Base-by-base conservation (phyloP, 2,329 filamentous ascomycete genomes). In the Sporothrix pallida region DNA sequence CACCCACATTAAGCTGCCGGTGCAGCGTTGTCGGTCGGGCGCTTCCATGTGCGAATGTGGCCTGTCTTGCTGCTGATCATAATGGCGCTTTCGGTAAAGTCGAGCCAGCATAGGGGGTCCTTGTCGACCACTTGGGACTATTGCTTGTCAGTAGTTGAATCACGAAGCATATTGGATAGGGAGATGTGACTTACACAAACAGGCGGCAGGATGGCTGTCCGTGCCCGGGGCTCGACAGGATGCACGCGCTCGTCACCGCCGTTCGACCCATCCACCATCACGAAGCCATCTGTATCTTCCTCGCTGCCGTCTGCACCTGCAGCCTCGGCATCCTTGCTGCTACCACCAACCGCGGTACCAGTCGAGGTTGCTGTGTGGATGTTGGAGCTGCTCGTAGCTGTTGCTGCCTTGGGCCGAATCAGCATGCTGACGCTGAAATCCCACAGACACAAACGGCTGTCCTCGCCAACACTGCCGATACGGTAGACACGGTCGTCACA, bases 361-460 rank as follows among this genome's bases (percentile, higher is more conserved):
- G 67, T 42, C 10, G 63, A 42, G 2, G 72, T 23, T 0, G 72
- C 69, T n/a, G 70, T 12, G 23, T 72, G 68, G 71, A 68, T 37
- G 72, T 54, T 62, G 42, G 54, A 70, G 68, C 70, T 71, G 63
- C 67, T 73, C 56, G 15, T 72, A 88, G 92, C 79, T 84, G 94
- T 92, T 46, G 78, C 79, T 77, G 89, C 91, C 83, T 95, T 95
- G 23, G 96, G 95, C 75, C 95, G 89, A 82, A 97, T 93, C 78
- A 99, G 86, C 95, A 98, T 98, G 78, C 94, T 94, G 58, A 97
- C 94, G 77, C 92, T 97, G 81, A 99, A 99, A 84, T 99, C 96
- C 96, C 96, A 99, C 13, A 99, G 85, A 74, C 97, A 89, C 20
- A 99, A 85, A 73, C 94, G 88, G 78, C 95, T 93, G 81, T 99